Base-by-base conservation (phyloP, 345 rosid species). In the Camelina hispida region DNA sequence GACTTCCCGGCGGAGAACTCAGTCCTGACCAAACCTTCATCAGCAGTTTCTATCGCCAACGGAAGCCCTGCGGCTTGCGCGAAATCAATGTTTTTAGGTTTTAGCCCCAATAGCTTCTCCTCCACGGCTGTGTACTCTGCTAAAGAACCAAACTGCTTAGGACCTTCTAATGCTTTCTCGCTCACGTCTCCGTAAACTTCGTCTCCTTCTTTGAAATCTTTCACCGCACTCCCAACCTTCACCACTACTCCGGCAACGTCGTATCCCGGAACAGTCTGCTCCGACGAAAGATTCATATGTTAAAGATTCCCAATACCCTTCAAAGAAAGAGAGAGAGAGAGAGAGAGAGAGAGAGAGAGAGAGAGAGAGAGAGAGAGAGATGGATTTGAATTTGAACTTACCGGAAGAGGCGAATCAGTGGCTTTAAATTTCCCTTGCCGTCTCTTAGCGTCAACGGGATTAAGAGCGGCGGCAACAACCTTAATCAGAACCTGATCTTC, bases 381-480 rank as follows among this genome's bases (percentile, higher is more conserved):
- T 25, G 0, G 13, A 40, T 1, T 3, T 40, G 32, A 5, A 32
- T 2, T 28, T 62, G 48, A 2, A 40, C 32, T 62, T 88, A 93
- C 94, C 84, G 96, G 95, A 30, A 91, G 95, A 74, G 87, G 90
- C 58, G 91, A 91, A 82, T 93, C 98, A 1, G 97, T 88, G 75
- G 97, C 90, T 86, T 94, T 90, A 78, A 94, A 94, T 62, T 91
- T 94, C n/a, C 97, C 96, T 84, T 84, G 91, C 66, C 93, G 83
- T 69, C 97, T 76, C 73, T 91, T 91, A 8, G 78, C 87, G 70
- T 94, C 98, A 57, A 94, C 98, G 25, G 96, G 98, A 72, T 94
- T 94, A 68, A 94, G 93, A 62, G 89, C 98, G 35, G 93, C 96
- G 68, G 97, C 95, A 62, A 73, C 79, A 51, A 94, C 98, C 78